Percentiles rank a stretch among this genome's conserved stretches.
These are phyloP conservation scores for Backusella macrospora DNA, from an alignment of 192 early-diverging fungal genomes.

Conservation along the genomic window DNA sequence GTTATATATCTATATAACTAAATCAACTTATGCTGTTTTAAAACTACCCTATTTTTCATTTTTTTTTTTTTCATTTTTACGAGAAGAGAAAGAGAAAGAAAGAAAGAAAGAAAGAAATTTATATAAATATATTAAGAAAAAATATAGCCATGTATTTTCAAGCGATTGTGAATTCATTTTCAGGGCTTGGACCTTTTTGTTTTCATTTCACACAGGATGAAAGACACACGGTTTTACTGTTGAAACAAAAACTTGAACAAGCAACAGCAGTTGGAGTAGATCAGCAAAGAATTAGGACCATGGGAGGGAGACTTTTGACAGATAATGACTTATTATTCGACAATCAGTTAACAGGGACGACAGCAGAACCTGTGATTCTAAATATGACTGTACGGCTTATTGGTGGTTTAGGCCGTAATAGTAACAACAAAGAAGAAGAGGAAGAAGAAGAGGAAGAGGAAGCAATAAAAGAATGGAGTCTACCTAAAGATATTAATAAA, in stretches of 20 bases:
- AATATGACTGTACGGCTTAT: slow-evolving; percentile 5
- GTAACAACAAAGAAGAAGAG: not conserved
- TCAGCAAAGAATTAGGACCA: slow-evolving; percentile 1
- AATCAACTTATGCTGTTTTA: too few species aligned
- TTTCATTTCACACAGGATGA: not conserved
- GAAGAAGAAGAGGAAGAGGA: not conserved
- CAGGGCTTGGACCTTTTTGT: slow-evolving; percentile 19
- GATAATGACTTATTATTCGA: slow-evolving; percentile 9
- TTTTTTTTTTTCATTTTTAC: not conserved
- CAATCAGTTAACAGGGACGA: not conserved
- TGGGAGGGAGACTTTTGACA: slow-evolving; percentile 8
- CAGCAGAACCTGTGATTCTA: not conserved
- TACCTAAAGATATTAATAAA: too few species aligned
- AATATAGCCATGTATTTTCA: not conserved
- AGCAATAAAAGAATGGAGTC: too few species aligned
- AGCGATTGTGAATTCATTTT: slow-evolving; percentile 23
- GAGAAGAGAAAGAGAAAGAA: not conserved
- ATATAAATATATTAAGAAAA: too few species aligned
- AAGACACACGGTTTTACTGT: not conserved
- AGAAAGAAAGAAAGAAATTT: too few species aligned
- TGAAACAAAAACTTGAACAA: slow-evolving; percentile 10
- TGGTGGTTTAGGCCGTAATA: not conserved
- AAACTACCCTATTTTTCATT: too few species aligned
- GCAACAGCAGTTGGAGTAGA: not conserved
- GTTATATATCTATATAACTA: too few species aligned